Evolutionary conservation across 805 yeast species (phyloP), one percentile per base, ranked within the genome.

Genomic region (Yamadazyma akitaensis): DNA sequence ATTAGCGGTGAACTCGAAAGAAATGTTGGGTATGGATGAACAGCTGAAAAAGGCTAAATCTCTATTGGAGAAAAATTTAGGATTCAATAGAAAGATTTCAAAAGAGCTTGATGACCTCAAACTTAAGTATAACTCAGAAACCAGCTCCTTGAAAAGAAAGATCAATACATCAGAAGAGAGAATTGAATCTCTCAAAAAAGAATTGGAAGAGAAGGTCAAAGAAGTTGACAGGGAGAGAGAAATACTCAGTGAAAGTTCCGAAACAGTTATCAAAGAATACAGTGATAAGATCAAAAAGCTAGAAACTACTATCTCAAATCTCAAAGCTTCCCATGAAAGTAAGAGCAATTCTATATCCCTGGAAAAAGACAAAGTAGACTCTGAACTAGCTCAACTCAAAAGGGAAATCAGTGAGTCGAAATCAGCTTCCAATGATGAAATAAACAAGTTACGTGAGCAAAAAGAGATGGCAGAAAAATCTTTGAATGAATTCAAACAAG

Each of bases 151-250:
- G 28, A 30, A 53, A 7, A 51, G 48, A 10, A 54, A 51, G 19
- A 38, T 67, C 0, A 39, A 54, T 1, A 51, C 57, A 1, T 50
- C 66, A 12, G 66, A 69, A 38, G 45, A 44, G 4, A 68, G 67
- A 25, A 55, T 72, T 3, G 38, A 49, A 11, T 39, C 48, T 0
- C 53, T 74, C 37, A 64, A 67, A 24, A 51, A 58, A 1, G 68
- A 70, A 1, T 51, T 79, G 37, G 65, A 64, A 16, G 52, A 53
- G 16, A 79, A 75, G 50, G 53, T 54, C 0, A 49, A 60, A 35
- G 82, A 75, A 37, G 71, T 80, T 49, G 84, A 80, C 40, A 67
- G 66, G 30, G 84, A 80, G 53, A 63, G 84, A 45, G 64, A 61
- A 11, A 60, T 75, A 53, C 56, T 77, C 11, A 71, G 71, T 44